phyloP scores from a whole-genome alignment of 2,329 filamentous ascomycete species.

The Sclerotinia nivalis region DNA sequence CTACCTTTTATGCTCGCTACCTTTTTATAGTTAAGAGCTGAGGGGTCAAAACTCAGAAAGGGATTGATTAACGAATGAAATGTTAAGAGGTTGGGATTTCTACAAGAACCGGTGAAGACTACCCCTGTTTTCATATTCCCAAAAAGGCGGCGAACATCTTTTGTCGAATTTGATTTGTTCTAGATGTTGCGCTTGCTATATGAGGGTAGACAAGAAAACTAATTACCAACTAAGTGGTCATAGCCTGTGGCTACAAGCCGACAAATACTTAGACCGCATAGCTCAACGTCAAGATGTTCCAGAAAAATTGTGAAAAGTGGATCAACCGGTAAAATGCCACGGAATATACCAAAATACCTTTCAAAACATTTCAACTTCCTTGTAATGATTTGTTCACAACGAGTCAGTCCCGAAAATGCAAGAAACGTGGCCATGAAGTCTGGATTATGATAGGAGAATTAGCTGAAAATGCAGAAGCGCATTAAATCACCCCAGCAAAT shows the following conservation, averaged over 20 bases:
- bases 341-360: background rate
- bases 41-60: background rate
- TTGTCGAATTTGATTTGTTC: constrained; percentile 8
- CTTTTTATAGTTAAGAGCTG: background rate
- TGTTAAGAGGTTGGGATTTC: constrained; percentile 13
- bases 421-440: background rate
- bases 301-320: constrained; percentile 22
- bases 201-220: background rate
- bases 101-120: constrained; percentile 4
- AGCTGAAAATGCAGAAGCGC: background rate
- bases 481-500: background rate
- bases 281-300: constrained; percentile 2
- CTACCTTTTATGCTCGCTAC: background rate
- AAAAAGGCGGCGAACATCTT: background rate
- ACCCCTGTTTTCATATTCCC: background rate
- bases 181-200: background rate
- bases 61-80: background rate
- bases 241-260: background rate
- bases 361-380: background rate
- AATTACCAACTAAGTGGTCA: background rate
- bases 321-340: background rate
- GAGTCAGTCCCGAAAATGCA: background rate
- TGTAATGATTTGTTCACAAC: background rate
- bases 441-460: background rate
- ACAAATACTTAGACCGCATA: background rate